A percentile compares a stretch with the other conserved stretches of the same genome.
phyloP scores from a whole-genome alignment of 2,329 filamentous ascomycete genomes.

The Neonectria hederae region DNA sequence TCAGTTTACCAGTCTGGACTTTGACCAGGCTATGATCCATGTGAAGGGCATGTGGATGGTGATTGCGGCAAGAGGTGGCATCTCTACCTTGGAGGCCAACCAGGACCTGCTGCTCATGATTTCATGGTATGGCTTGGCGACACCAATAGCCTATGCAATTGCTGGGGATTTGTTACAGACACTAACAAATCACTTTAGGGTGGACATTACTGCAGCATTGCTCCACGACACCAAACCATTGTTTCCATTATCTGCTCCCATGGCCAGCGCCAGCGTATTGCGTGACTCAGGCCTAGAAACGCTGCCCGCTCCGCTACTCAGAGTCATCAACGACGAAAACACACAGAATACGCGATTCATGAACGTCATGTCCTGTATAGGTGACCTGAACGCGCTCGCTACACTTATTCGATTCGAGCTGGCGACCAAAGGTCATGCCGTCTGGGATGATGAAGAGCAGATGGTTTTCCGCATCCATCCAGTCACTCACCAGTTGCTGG shows the following conservation, averaged over 20 bases:
- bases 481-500: conserved; percentile 7
- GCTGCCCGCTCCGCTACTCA: conserved; percentile 7
- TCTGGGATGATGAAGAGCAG: conserved; percentile 18
- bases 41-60: conserved; percentile 13
- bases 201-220: conserved; percentile 21
- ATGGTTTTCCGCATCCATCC: conserved; percentile 1
- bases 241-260: conserved; percentile 2
- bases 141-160: neutral
- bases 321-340: neutral
- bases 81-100: conserved; percentile 10
- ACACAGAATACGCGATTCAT: neutral
- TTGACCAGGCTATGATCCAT: conserved; percentile 17
- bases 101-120: conserved; percentile 14
- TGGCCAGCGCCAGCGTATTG: neutral
- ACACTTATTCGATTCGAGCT: neutral
- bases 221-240: conserved; percentile 14
- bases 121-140: conserved; percentile 12
- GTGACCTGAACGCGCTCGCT: conserved; percentile 7
- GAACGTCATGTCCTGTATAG: conserved; percentile 6
- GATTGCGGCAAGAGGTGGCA: conserved; percentile 12
- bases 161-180: neutral
- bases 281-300: neutral
- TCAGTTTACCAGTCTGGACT: conserved; percentile 19
- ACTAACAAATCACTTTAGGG: conserved; percentile 7
- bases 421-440: neutral